Conservation (phyloP, 768 basidiomycete genomes). For the Ramaria rubella region DNA sequence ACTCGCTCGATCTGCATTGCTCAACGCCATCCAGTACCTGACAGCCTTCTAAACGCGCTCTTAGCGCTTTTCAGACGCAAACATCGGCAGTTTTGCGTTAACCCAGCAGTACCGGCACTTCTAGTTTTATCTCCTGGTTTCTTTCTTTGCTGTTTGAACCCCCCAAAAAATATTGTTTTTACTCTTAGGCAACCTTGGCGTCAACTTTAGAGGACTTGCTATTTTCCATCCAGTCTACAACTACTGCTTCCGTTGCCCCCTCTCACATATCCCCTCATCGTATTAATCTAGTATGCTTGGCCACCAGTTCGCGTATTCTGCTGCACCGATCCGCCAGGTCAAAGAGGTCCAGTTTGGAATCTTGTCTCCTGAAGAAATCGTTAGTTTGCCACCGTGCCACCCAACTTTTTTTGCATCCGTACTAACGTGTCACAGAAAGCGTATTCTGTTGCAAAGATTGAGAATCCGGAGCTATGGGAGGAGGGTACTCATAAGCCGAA, state of each 20-base stretch:
- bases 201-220: neutral
- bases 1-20: neutral
- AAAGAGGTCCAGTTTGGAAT: constrained; percentile 99
- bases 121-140: neutral
- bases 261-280: neutral
- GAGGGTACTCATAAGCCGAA: constrained; percentile 87
- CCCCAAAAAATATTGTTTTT: constrained; percentile 2
- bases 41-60: neutral
- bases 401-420: neutral
- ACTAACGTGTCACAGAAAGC: constrained; percentile 67
- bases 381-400: constrained; percentile 35
- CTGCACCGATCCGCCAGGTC: constrained; percentile 91
- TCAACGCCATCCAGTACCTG: neutral
- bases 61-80: neutral
- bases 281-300: constrained; percentile 53
- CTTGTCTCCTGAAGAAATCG: constrained; percentile 97
- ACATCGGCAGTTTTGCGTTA: neutral
- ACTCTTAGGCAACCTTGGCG: neutral
- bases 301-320: constrained; percentile 87
- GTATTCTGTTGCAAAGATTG: constrained; percentile 95
- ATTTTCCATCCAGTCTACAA: neutral
- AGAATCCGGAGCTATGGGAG: constrained; percentile 98
- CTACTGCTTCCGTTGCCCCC: neutral
- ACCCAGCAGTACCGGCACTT: neutral
- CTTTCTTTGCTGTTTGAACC: neutral